Evolutionary conservation across 2,329 filamentous ascomycete genomes (phyloP).

Genomic region (Raffaelea deltoideospora): DNA sequence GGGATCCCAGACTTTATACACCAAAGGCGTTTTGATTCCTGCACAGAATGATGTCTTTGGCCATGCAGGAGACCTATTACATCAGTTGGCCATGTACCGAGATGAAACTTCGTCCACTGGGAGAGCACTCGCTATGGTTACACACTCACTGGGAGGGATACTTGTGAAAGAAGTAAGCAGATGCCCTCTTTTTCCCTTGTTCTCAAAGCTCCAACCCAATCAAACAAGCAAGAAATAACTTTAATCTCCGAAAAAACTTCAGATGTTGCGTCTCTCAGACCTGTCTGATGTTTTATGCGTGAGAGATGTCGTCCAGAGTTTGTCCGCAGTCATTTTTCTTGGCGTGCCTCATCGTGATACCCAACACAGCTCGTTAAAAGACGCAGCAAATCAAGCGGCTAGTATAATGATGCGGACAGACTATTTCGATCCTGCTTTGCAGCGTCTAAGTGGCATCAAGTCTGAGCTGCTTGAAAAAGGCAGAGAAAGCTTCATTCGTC

Average conservation of each 20-base stretch:
- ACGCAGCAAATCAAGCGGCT: slow-evolving; percentile 16
- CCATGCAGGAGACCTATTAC: slow-evolving; percentile 14
- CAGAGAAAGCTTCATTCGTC: slow-evolving; percentile 13
- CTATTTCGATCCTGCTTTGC: slow-evolving; percentile 11
- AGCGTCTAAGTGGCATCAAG: slow-evolving; percentile 14
- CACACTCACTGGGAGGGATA: slow-evolving; percentile 17
- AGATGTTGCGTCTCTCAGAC: too few species aligned
- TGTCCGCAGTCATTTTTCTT: slow-evolving; percentile 15
- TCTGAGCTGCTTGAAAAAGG: slow-evolving; percentile 11
- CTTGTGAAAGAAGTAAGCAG: slow-evolving; percentile 20
- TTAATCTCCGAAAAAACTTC: too few species aligned
- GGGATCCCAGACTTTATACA: slow-evolving; percentile 15
- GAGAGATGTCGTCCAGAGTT: slow-evolving; percentile 13
- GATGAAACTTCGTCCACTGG: slow-evolving; percentile 4
- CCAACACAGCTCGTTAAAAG: slow-evolving; percentile 12
- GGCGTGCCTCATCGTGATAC: slow-evolving; percentile 16
- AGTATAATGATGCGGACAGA: slow-evolving; percentile 10
- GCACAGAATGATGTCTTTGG: slow-evolving; percentile 15
- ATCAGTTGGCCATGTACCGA: slow-evolving; percentile 12
- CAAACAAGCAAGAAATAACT: too few species aligned
- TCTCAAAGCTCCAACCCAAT: too few species aligned
- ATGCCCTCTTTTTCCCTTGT: too few species aligned
- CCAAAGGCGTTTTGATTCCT: slow-evolving; percentile 12
- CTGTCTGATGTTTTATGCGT: slow-evolving; percentile 9
- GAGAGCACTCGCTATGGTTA: slow-evolving; percentile 15